Conservation (phyloP, 371 early-diverging fungal genomes). For the Zancudomyces culisetae region DNA sequence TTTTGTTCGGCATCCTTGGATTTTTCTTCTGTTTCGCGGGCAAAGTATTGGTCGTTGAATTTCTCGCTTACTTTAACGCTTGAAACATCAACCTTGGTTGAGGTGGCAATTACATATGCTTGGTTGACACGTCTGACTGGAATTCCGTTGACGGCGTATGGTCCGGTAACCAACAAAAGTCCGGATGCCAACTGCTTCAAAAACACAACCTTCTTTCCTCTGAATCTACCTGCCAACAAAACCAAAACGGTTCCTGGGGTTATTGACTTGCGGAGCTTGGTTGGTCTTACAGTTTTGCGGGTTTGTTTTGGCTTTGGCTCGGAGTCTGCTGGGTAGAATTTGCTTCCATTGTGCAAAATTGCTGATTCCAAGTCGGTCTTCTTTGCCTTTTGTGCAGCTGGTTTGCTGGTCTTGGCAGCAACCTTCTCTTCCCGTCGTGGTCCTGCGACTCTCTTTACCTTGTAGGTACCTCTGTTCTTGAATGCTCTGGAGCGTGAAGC, state of each 20-base stretch:
- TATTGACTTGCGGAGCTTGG: constrained; percentile 70
- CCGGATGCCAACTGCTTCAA: constrained; percentile 91
- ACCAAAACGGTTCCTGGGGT: constrained; percentile 95
- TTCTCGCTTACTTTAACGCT: constrained; percentile 55
- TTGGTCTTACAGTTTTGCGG: constrained; percentile 54
- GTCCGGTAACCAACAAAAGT: constrained; percentile 90
- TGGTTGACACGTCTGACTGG: constrained; percentile 95
- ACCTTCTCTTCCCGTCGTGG: constrained; percentile 39
- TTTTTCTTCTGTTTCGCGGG: constrained; percentile 49
- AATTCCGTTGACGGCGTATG: constrained; percentile 95
- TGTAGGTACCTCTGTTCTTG: constrained; percentile 70
- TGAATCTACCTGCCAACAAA: constrained; percentile 88
- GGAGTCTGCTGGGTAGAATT: constrained; percentile 79
- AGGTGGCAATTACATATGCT: constrained; percentile 95
- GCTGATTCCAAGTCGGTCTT: constrained; percentile 63
- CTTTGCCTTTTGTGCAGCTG: constrained; percentile 54
- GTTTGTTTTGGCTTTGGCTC: constrained; percentile 50
- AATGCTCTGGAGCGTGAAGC: constrained; percentile 60
- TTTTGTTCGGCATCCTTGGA: constrained; percentile 57
- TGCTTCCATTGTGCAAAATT: constrained; percentile 48
- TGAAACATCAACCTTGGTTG: constrained; percentile 84
- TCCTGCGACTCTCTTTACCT: constrained; percentile 37
- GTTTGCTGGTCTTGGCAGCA: constrained; percentile 39
- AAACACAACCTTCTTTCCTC: constrained; percentile 96
- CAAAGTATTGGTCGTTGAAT: constrained; percentile 88